A percentile compares a stretch with the other conserved stretches of the same genome.
Evolutionary conservation across 352 stramenopile species (phyloP).

Genomic region (Blastocystis sp.): DNA sequence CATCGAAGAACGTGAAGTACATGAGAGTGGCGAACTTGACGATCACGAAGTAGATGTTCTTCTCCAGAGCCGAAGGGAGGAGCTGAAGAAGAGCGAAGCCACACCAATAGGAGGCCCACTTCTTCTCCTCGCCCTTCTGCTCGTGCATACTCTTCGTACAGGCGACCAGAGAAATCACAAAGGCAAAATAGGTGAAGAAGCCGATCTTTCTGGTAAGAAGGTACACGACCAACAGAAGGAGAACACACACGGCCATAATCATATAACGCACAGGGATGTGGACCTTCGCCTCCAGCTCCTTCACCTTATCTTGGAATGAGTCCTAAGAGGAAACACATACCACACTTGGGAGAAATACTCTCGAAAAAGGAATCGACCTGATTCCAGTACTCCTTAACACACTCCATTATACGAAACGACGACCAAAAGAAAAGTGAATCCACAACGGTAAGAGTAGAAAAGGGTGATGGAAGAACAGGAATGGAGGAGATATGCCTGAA

Average conservation of each 20-base stretch:
- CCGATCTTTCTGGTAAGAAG: not conserved
- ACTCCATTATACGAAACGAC: slow-evolving; percentile 35
- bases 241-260: slow-evolving; percentile 2
- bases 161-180: not conserved
- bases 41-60: slow-evolving; percentile 26
- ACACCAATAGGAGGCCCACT: slow-evolving; percentile 31
- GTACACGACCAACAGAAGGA: not conserved
- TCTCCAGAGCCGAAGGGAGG: slow-evolving; percentile 2
- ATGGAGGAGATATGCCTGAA: not conserved
- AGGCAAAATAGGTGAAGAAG: not conserved
- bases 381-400: slow-evolving; percentile 44
- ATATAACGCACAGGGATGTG: slow-evolving; percentile 19
- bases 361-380: slow-evolving; percentile 11
- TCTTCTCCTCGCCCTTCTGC: slow-evolving; percentile 46
- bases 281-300: not conserved
- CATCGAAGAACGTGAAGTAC: slow-evolving; percentile 36
- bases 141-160: not conserved
- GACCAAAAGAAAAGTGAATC: not conserved
- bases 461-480: not conserved
- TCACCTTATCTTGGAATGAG: not conserved
- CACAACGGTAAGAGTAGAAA: not conserved
- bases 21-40: slow-evolving; percentile 12
- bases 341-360: slow-evolving; percentile 25
- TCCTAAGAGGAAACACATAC: not conserved
- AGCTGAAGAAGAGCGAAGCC: slow-evolving; percentile 14